Conservation (phyloP, 257 asterid genomes). For the Leptodermis oblonga region DNA sequence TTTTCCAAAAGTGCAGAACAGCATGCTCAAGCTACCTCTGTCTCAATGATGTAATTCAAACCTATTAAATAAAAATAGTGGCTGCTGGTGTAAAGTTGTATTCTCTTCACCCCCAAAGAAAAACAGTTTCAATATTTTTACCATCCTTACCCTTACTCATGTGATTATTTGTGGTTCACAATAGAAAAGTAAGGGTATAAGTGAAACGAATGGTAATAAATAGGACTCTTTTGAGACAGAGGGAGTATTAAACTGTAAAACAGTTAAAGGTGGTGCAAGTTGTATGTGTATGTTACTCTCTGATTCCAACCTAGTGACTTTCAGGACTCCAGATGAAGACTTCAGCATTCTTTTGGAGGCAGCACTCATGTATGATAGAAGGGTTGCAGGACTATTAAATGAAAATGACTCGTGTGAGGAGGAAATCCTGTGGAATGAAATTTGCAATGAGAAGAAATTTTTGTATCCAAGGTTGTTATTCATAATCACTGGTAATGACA, state of each 20-base stretch:
- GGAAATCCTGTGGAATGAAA: constrained; percentile 64
- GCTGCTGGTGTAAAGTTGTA: too few species aligned
- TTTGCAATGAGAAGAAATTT: constrained; percentile 51
- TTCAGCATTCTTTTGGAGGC: constrained; percentile 90
- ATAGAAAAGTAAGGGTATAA: too few species aligned
- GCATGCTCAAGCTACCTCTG: not conserved
- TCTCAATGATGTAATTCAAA: not conserved
- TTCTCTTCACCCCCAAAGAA: too few species aligned
- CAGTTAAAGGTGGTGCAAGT: not conserved
- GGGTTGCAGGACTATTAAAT: constrained; percentile 71
- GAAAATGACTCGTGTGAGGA: constrained; percentile 67
- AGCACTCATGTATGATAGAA: constrained; percentile 93
- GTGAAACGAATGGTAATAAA: too few species aligned
- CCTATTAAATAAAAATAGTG: not conserved
- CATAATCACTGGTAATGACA: constrained; percentile 75
- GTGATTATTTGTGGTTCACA: too few species aligned
- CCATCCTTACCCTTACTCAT: too few species aligned
- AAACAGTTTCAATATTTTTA: too few species aligned
- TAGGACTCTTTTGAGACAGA: too few species aligned
- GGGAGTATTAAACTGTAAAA: not conserved
- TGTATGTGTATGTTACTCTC: not conserved
- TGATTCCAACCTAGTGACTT: constrained; percentile 7
- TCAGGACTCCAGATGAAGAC: constrained; percentile 97
- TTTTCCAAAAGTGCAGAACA: not conserved
- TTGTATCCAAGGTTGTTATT: constrained; percentile 80